Base-by-base conservation (phyloP, 352 stramenopile genomes). In the Globisporangium emineosum region DNA sequence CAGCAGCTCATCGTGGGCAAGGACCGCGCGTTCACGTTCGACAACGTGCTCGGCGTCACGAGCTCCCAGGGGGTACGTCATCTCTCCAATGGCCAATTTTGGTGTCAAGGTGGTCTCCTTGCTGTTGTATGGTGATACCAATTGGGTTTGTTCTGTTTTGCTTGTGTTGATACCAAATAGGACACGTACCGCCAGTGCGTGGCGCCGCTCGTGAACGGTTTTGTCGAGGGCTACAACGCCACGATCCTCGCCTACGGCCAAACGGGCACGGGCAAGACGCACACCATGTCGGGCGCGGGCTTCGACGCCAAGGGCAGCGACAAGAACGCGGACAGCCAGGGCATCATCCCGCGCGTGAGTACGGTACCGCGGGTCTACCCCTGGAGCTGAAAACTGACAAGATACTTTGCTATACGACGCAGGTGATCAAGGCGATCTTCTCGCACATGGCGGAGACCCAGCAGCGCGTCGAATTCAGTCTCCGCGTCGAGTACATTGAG, bases 401-500 rank as follows among this genome's bases (percentile, higher is more conserved):
- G n/a, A n/a, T n/a, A n/a, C n/a, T n/a, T n/a, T n/a, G n/a, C n/a
- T n/a, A n/a, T n/a, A n/a, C n/a, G n/a, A n/a, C n/a, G n/a, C n/a
- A n/a, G n/a, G 81, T 89, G 17, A 78, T 95, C 47, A 89, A 83
- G 21, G 75, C 84, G 35, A 79, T 94, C 8, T 95, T 95, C 61
- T 69, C 78, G 30, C 76, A 82, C 59, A 78, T 94, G 30, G 65
- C 86, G 8, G 64, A 74, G 15, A 67, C 69, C 45, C 71, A 83
- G 40, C 32, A 77, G 32, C 62, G 40, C 9, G 69, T 80, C 27
- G 88, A 98, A 57, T 95, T 95, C 62, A 83, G 82, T n/a, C 72
- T 99, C 15, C 80, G 90, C 17, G 89, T 98, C 40, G 97, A 97
- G 27, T 99, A 98, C 71, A 82, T 99, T 51, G 97, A 99, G 85